Conservation (phyloP, 2,329 filamentous ascomycete species). For the Aspergillus neotritici region DNA sequence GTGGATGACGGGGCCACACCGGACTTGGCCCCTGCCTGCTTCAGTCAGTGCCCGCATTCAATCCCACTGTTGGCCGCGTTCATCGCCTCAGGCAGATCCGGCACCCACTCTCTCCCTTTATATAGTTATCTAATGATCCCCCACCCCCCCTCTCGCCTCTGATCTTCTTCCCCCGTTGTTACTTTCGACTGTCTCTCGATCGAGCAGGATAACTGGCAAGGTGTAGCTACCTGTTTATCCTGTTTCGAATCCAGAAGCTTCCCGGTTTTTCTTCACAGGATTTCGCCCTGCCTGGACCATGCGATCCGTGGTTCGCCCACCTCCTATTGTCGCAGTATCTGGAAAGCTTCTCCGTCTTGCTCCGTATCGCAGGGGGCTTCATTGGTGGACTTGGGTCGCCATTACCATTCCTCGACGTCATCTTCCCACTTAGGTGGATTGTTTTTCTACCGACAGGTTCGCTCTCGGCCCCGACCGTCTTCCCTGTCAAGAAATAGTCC, state of each 20-base stretch:
- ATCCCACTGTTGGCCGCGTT: slow-evolving; percentile 1
- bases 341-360: slow-evolving; percentile 7
- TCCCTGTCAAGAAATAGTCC: neutral
- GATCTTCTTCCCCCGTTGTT: too few species aligned
- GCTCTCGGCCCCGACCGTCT: neutral
- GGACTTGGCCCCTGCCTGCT: slow-evolving; percentile 9
- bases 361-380: neutral
- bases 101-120: slow-evolving; percentile 3
- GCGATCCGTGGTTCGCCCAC: slow-evolving; percentile 17
- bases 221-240: neutral
- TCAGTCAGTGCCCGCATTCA: slow-evolving; percentile 3
- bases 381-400: slow-evolving; percentile 10
- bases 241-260: neutral
- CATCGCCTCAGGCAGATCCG: neutral
- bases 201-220: too few species aligned
- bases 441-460: neutral
- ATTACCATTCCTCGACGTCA: slow-evolving; percentile 11
- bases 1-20: slow-evolving; percentile 20
- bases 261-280: neutral
- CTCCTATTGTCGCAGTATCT: slow-evolving; percentile 5
- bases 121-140: neutral
- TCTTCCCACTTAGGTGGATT: neutral
- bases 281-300: slow-evolving; percentile 14
- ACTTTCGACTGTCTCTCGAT: too few species aligned
- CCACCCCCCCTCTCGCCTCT: neutral